phyloP scores from a whole-genome alignment of 2,329 filamentous ascomycete species.

The Didymella sp. region DNA sequence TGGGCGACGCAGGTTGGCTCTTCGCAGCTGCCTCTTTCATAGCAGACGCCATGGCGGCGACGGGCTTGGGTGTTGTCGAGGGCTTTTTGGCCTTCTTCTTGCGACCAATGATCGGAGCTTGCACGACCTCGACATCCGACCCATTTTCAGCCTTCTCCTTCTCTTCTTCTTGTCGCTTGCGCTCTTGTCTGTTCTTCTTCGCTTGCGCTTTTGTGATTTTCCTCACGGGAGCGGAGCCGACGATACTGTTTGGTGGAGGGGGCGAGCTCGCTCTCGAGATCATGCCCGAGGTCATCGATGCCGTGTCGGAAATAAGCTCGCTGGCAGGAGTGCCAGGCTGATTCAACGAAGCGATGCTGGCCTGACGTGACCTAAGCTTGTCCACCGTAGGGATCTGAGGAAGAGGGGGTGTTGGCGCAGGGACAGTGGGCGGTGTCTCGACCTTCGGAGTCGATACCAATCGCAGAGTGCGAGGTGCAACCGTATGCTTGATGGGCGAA shows the following conservation, averaged over 20 bases:
- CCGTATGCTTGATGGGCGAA: slow-evolving; percentile 52
- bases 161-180: slow-evolving; percentile 65
- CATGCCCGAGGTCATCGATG: slow-evolving; percentile 75
- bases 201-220: slow-evolving; percentile 78
- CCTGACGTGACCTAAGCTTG: slow-evolving; percentile 58
- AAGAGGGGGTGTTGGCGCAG: slow-evolving; percentile 40
- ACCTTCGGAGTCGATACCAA: slow-evolving; percentile 71
- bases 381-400: slow-evolving; percentile 47
- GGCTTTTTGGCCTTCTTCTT: slow-evolving; percentile 86
- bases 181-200: slow-evolving; percentile 74
- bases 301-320: slow-evolving; percentile 77
- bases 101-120: slow-evolving; percentile 76
- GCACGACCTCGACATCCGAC: slow-evolving; percentile 59
- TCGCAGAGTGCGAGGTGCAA: slow-evolving; percentile 69
- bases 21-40: slow-evolving; percentile 27
- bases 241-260: slow-evolving; percentile 63
- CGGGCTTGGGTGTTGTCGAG: slow-evolving; percentile 38
- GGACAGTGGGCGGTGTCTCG: slow-evolving; percentile 59
- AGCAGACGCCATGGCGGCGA: slow-evolving; percentile 24
- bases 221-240: slow-evolving; percentile 73
- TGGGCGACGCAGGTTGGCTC: slow-evolving; percentile 41
- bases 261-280: slow-evolving; percentile 76
- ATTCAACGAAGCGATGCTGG: slow-evolving; percentile 64
- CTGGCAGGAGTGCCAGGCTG: slow-evolving; percentile 76
- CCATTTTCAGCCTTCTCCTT: slow-evolving; percentile 50